These are phyloP conservation scores for Arachnopeziza araneosa DNA, from an alignment of 2,329 filamentous ascomycete genomes.

Conservation along the genomic window DNA sequence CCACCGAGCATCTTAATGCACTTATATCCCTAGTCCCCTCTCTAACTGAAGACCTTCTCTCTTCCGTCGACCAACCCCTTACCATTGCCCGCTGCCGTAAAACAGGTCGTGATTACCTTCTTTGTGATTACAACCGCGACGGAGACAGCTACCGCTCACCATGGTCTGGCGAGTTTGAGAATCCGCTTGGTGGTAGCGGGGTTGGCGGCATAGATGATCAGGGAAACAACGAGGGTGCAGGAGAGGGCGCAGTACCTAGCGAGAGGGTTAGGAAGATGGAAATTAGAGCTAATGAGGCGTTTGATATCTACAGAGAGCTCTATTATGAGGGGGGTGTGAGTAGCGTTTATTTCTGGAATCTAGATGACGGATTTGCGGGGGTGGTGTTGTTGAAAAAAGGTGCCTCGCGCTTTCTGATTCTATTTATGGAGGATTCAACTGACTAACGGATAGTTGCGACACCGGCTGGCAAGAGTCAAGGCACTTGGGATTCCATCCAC, in stretches of 20 bases:
- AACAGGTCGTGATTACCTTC: slow-evolving; percentile 88
- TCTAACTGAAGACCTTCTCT: slow-evolving; percentile 94
- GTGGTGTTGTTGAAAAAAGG: slow-evolving; percentile 95
- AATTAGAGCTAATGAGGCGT: slow-evolving; percentile 87
- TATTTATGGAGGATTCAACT: background rate
- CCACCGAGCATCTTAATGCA: slow-evolving; percentile 77
- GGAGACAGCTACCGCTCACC: slow-evolving; percentile 95
- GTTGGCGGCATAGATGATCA: slow-evolving; percentile 43
- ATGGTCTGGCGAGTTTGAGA: slow-evolving; percentile 99
- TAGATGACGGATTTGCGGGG: slow-evolving; percentile 96
- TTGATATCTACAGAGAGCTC: slow-evolving; percentile 93
- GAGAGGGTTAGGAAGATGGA: slow-evolving; percentile 93
- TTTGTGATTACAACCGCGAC: slow-evolving; percentile 99
- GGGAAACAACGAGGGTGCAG: slow-evolving; percentile 52
- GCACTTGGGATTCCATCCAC: slow-evolving; percentile 97
- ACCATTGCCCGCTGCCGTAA: slow-evolving; percentile 79
- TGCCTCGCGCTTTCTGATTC: slow-evolving; percentile 26
- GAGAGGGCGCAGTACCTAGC: slow-evolving; percentile 80
- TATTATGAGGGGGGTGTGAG: slow-evolving; percentile 97
- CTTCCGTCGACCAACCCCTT: slow-evolving; percentile 94
- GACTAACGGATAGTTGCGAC: slow-evolving; percentile 49
- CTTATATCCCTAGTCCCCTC: slow-evolving; percentile 86
- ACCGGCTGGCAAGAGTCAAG: slow-evolving; percentile 60
- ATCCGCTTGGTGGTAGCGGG: slow-evolving; percentile 66
- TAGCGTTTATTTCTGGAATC: slow-evolving; percentile 96